Base-by-base conservation (phyloP, 2,329 filamentous ascomycete genomes). In the Cladobotryum protrusum region DNA sequence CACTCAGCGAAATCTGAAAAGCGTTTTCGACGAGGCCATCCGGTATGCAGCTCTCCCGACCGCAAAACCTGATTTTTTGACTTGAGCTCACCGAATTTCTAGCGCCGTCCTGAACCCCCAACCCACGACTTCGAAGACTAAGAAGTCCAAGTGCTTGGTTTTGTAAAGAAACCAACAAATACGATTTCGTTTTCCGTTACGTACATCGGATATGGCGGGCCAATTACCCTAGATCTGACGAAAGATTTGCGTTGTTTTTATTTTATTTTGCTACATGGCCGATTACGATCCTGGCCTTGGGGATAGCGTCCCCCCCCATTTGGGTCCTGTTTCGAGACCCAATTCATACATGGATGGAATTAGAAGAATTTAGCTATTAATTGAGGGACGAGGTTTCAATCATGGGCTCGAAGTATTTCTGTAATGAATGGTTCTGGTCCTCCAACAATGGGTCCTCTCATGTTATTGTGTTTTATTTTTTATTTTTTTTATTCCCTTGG, bases 21-120 rank as follows among this genome's bases (percentile, higher is more conserved):
- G 89, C 63, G 93, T 99, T 44, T 99, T 99, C 66, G 93, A 99
- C 66, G 92, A 96, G 73, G 93, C 93, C 33, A 99, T 99, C 66
- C 86, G 93, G 93, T 97, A 74, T 61, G 85, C 72, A 19, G 32
- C 34, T 19, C 40, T 9, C 18, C 43, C 8, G 11, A 8, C 6
- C 24, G 13, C 36, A 14, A 18, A 14, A 18, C 17, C 36, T 39
- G n/a, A 8, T 39, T n/a, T 18, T 15, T n/a, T n/a, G 24, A 29
- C 24, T 9, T 50, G 39, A 37, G 47, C 48, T 58, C 55, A 56
- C 63, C 49, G 55, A 53, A 43, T 13, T 18, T 36, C 13, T 61
- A 89, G 85, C 61, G 85, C 85, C 55, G 85, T 89, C 44, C 73
- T 89, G 54, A 87, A 84, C 70, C 85, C 86, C 51, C 75, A 80